Evolutionary conservation across 208 protist species (phyloP).

Genomic region (Trypanosoma grayi): DNA sequence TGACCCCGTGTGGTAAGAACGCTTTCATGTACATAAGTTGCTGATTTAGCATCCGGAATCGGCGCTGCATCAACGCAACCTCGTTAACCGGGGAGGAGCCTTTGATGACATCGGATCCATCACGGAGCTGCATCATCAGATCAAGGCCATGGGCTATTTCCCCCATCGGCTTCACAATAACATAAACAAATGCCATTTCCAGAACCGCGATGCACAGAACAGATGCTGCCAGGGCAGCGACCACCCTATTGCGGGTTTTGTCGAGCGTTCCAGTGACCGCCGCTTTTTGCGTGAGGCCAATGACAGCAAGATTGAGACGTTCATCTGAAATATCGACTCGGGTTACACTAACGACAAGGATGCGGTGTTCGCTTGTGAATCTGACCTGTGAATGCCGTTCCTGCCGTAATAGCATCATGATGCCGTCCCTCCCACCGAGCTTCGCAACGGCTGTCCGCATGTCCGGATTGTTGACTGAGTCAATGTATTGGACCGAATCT

Average conservation of each 20-base stretch:
- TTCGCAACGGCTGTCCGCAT: conserved; percentile 25
- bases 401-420: conserved; percentile 9
- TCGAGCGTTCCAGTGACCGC: background rate
- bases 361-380: conserved; percentile 15
- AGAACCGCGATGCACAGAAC: conserved; percentile 3
- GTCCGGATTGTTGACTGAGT: conserved; percentile 20
- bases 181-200: conserved; percentile 36
- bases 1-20: conserved; percentile 44
- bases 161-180: conserved; percentile 41
- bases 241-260: background rate
- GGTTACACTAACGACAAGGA: conserved; percentile 5
- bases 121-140: conserved; percentile 36
- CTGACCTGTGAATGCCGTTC: conserved; percentile 6
- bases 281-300: background rate
- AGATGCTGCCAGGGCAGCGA: conserved; percentile 1
- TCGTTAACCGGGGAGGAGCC: conserved; percentile 28
- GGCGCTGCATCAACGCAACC: conserved; percentile 41
- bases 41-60: conserved; percentile 47
- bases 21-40: conserved; percentile 61
- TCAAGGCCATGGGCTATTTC: conserved; percentile 31
- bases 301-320: background rate
- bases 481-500: no score
- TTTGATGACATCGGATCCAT: conserved; percentile 32
- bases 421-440: conserved; percentile 20
- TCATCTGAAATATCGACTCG: background rate